Base-by-base conservation (phyloP, 148 eudicot genomes). In the Rhododendron ovatum region DNA sequence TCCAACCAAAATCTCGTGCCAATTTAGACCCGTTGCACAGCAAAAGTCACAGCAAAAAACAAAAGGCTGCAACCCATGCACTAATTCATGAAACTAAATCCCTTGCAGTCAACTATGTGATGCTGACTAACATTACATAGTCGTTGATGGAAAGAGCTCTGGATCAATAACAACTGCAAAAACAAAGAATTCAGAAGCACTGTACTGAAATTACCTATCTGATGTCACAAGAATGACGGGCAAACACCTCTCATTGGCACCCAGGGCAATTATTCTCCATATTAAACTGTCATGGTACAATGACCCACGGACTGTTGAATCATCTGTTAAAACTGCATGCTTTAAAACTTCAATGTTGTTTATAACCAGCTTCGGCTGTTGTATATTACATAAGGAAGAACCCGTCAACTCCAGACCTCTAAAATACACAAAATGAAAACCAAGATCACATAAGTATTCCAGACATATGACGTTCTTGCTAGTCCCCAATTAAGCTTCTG, bases 311-410 rank as follows among this genome's bases (percentile, higher is more conserved):
- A 95, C 93, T 48, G 92, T 91, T 88, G 93, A 91, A 89, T 89
- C 93, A 88, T 96, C 94, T 4, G 87, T 89, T 59, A 89, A 74
- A 87, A 88, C 87, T 71, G 98, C 98, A 90, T 91, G 88, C 91
- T 91, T 93, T 88, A 96, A 86, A 84, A 95, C 91, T 61, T 96
- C 99, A 78, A 96, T 90, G 87, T 96, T 96, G 94, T 96, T 96
- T 87, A 96, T 87, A 89, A 96, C 94, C 86, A 96, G 91, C 92
- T 96, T 96, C 45, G 99, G 99, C 99, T 96, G 94, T 90, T 88
- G 88, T 84, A 15, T 33, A 61, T 37, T 39, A 35, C 47, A 61
- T 55, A 28, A n/a, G 75, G 73, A 73, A 75, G 18, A 77, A 83
- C 82, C 76, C 2, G 39, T 47, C 74, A 86, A 87, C 7, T 45